Evolutionary conservation across 441 rosid species (phyloP), one percentile per base, ranked within the genome.

Genomic region (Cnidoscolus chayamansa): DNA sequence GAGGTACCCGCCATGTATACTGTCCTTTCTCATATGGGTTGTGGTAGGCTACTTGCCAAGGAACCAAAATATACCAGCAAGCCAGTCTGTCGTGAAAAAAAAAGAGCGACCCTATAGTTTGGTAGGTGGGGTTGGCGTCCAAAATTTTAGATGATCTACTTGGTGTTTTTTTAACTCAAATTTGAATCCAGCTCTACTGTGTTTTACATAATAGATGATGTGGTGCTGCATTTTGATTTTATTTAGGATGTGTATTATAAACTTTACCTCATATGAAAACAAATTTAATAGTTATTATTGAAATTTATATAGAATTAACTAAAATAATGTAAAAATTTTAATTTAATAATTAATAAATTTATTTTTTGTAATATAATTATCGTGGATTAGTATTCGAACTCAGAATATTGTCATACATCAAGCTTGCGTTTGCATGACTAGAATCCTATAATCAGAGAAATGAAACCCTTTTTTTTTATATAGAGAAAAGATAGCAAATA

Each of bases 61-160:
- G 59, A 70, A 81, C 82, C 88, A 79, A 76, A 77, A 78, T 79
- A 32, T 68, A 85, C 82, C 83, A 72, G 83, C 78, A 76, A 77
- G 56, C 37, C 63, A 74, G 53, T 54, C 19, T 72, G 68, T 71
- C 64, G 81, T 71, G 75, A 63, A 72, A 75, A 57, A 25, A 37
- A 35, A 53, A 55, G 76, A 68, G 30, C 9, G 25, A 20, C 17
- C 16, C 2, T 7, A 17, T 45, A 47, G 53, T 84, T 25, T 58
- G 84, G 87, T 83, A 64, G 87, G 80, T 77, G 72, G 75, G 77
- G 83, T 83, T 77, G 84, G 85, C 87, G 68, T 86, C 84, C 88
- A 78, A 67, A 63, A 13, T 25, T 25, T 73, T 68, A 61, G 73
- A 64, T 83, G 69, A 76, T 63, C 48, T 35, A 11, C 30, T 25